phyloP scores from a whole-genome alignment of 1,284 basidiomycete species.

The Gymnopus androsaceus region DNA sequence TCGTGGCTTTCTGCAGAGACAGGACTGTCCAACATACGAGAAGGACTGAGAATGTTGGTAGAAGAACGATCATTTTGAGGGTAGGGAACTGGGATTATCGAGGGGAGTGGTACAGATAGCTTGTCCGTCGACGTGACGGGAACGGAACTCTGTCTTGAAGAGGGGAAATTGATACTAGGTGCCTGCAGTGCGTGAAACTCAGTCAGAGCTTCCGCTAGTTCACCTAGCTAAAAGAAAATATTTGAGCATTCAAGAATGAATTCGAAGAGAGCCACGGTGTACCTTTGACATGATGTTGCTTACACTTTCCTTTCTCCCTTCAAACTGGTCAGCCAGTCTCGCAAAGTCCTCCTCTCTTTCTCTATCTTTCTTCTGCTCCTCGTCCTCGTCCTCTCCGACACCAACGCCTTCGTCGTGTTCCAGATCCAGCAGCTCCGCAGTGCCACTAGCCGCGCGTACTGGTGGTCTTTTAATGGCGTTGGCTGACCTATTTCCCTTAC shows the following conservation, averaged over 20 bases:
- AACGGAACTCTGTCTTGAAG: slow-evolving; percentile 32
- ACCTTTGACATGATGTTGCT: slow-evolving; percentile 74
- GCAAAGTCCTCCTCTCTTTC: slow-evolving; percentile 66
- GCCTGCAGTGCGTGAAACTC: slow-evolving; percentile 60
- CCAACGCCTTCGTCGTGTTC: slow-evolving; percentile 50
- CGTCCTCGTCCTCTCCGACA: slow-evolving; percentile 38
- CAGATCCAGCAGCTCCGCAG: slow-evolving; percentile 9
- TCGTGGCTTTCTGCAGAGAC: slow-evolving; percentile 5
- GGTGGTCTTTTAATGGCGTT: slow-evolving; percentile 20
- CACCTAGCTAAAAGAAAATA: slow-evolving; percentile 47
- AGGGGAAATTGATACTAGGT: slow-evolving; percentile 49
- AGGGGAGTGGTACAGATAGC: neutral
- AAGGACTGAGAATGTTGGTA: slow-evolving; percentile 2
- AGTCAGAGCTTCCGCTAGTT: slow-evolving; percentile 57
- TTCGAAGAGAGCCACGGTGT: slow-evolving; percentile 8
- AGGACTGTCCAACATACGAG: slow-evolving; percentile 11
- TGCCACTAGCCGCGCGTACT: slow-evolving; percentile 8
- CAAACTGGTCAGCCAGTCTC: slow-evolving; percentile 64
- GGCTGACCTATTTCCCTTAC: slow-evolving; percentile 30
- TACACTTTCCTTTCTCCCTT: slow-evolving; percentile 65
- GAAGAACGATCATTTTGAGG: neutral
- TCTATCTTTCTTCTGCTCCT: slow-evolving; percentile 46
- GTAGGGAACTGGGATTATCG: neutral
- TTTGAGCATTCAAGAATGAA: neutral
- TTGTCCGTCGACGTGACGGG: slow-evolving; percentile 13